Conservation (phyloP, 148 eudicot species). For the Fagopyrum esculentum region DNA sequence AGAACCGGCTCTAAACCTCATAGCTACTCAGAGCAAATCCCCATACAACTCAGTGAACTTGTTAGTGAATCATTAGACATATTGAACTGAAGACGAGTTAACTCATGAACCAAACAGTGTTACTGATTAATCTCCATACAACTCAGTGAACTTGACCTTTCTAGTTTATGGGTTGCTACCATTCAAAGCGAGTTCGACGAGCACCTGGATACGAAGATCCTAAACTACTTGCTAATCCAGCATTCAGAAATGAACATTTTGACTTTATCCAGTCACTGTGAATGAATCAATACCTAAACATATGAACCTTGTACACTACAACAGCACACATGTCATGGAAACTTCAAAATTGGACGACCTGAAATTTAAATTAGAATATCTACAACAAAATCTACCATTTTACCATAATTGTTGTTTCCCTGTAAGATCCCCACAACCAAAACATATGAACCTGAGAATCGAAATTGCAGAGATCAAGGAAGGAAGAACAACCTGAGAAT, state of each 20-base stretch:
- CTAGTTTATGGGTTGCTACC: constrained; percentile 61
- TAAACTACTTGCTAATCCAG: constrained; percentile 31
- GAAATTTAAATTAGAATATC: not conserved
- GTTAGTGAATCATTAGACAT: not conserved
- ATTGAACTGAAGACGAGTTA: not conserved
- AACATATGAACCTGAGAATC: not conserved
- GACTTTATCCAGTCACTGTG: constrained; percentile 56
- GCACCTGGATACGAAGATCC: constrained; percentile 89
- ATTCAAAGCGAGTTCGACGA: constrained; percentile 42
- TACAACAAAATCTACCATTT: not conserved
- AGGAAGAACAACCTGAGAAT: too few relatives aligned
- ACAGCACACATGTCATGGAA: not conserved
- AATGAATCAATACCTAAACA: constrained; percentile 33
- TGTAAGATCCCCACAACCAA: not conserved
- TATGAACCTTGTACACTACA: not conserved
- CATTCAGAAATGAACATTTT: not conserved
- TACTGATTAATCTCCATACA: not conserved
- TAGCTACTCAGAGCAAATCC: too few relatives aligned
- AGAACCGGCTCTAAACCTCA: too few relatives aligned
- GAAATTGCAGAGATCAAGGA: too few relatives aligned
- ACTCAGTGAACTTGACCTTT: not conserved
- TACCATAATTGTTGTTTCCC: not conserved
- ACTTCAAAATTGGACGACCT: not conserved
- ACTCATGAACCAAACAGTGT: not conserved
- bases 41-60: too few relatives aligned